phyloP scores from a whole-genome alignment of 2,329 filamentous ascomycete genomes.

The Didymosphaeria variabile region DNA sequence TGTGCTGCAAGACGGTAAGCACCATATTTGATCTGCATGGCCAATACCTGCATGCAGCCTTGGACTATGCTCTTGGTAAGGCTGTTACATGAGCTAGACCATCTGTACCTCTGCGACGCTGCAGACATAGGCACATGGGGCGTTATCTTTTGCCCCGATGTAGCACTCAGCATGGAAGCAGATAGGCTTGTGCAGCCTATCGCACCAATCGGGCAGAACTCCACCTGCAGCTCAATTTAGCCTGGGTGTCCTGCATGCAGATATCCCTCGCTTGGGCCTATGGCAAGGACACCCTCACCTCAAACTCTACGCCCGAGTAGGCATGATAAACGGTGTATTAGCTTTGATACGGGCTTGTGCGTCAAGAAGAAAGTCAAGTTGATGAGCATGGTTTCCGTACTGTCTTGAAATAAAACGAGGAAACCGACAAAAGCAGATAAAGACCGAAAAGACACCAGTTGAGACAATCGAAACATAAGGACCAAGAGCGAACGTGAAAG shows the following conservation, averaged over 20 bases:
- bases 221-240: constrained; percentile 2
- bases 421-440: too few species aligned
- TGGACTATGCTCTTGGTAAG: neutral
- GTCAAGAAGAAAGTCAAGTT: neutral
- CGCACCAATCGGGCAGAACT: neutral
- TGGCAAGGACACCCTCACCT: neutral
- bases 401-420: too few species aligned
- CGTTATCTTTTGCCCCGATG: neutral
- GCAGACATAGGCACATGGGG: neutral
- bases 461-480: too few species aligned
- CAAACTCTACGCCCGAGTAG: neutral
- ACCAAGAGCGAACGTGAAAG: too few species aligned
- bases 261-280: neutral
- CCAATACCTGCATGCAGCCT: neutral
- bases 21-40: neutral
- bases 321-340: neutral
- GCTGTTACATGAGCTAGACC: neutral
- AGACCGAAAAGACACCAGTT: neutral
- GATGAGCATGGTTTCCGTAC: neutral
- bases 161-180: neutral
- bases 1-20: neutral
- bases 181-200: neutral
- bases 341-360: neutral
- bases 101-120: neutral
- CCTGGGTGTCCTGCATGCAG: neutral